Base-by-base conservation (phyloP, 2,329 filamentous ascomycete genomes). In the Microdochium trichocladiopsis region DNA sequence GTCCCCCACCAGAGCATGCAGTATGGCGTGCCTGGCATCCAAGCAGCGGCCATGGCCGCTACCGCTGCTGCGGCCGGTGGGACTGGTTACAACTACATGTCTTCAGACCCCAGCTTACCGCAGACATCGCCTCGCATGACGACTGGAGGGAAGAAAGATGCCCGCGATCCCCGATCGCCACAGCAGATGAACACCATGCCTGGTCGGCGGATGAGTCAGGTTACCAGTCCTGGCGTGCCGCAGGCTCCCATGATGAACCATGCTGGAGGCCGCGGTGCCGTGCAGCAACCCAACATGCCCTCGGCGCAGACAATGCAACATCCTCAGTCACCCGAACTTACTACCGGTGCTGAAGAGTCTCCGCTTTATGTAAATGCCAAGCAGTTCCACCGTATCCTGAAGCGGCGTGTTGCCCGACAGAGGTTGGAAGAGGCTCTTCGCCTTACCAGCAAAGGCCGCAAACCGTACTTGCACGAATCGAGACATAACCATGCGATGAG, bases 401-500 rank as follows among this genome's bases (percentile, higher is more conserved):
- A 99, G 76, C 83, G 94, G 53, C 83, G 94, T 54, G 90, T 97
- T 57, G 94, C 94, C 6, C 83, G 94, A 31, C 94, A 97, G 69
- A 90, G 90, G 67, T 77, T 99, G 16, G 94, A 99, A 68, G 94
- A 99, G 68, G 89, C 92, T 51, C 73, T 99, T 45, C 84, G 94
- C 43, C 74, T 97, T 53, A 97, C 94, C 0, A 95, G 88, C 10
- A 99, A 99, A 72, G 93, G 93, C 24, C 84, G 94, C 33, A 97
- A 96, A 72, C 94, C 94, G 3, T 99, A 99, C 64, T 79, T 99
- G 28, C 94, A 99, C 72, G 94, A 99, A 67, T 97, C 93, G 24
- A 82, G 94, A 64, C 94, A 99, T 69, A 97, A 97, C 65, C 94
- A 99, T 69, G 94, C 94, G 10, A 99, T 99, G 94, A 85, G 94